phyloP scores from a whole-genome alignment of 306 rosid genomes.

The Gillenia trifoliata region DNA sequence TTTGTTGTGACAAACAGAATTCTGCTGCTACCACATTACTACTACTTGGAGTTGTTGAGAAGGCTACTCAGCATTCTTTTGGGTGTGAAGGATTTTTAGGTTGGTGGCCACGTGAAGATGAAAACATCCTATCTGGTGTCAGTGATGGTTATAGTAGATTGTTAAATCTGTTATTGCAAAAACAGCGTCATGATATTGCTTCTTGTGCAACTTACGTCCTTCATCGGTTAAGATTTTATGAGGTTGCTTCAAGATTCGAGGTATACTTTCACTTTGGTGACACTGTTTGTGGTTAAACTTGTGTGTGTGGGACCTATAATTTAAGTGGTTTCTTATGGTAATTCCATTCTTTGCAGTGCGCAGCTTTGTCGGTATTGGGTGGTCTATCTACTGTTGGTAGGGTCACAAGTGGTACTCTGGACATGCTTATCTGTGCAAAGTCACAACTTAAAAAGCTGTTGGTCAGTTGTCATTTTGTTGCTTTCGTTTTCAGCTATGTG shows the following conservation, averaged over 20 bases:
- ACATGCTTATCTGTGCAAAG: constrained; percentile 64
- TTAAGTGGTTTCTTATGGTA: constrained; percentile 30
- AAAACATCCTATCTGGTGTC: constrained; percentile 54
- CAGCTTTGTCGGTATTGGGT: constrained; percentile 75
- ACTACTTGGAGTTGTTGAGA: constrained; percentile 86
- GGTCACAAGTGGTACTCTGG: constrained; percentile 59
- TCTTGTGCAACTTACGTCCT: constrained; percentile 80
- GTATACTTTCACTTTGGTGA: constrained; percentile 40
- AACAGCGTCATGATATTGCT: constrained; percentile 87
- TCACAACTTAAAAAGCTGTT: constrained; percentile 68
- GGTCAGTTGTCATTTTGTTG: constrained; percentile 59
- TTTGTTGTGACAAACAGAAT: constrained; percentile 44
- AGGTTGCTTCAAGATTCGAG: constrained; percentile 88
- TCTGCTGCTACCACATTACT: constrained; percentile 61
- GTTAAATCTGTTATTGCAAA: constrained; percentile 73
- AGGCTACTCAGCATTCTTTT: constrained; percentile 73
- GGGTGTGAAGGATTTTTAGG: constrained; percentile 97
- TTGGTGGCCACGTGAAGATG: constrained; percentile 97
- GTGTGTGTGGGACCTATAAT: constrained; percentile 1
- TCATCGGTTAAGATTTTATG: constrained; percentile 83
- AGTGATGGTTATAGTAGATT: constrained; percentile 83
- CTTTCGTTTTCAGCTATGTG: constrained; percentile 22
- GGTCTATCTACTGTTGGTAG: constrained; percentile 55
- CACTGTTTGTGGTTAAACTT: constrained; percentile 1
- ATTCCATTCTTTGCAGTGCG: constrained; percentile 61